Evolutionary conservation across 2,329 filamentous ascomycete genomes (phyloP).

Genomic region (Beauveria brongniartii): DNA sequence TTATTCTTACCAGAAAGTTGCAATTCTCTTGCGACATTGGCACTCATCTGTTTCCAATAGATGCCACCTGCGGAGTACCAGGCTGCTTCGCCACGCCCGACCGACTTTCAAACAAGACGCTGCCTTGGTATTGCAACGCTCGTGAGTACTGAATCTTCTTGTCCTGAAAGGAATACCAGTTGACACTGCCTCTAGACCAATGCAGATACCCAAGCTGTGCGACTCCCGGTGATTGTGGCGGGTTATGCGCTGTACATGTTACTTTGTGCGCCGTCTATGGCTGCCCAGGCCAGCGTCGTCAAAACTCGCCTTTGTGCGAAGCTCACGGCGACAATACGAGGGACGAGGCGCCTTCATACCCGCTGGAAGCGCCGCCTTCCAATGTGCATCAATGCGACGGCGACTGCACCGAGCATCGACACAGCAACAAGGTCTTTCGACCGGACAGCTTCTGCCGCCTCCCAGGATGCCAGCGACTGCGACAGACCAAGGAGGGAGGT

Average conservation of each 20-base stretch:
- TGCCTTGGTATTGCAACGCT: constrained; percentile 1
- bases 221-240: neutral
- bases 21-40: neutral
- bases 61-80: neutral
- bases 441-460: neutral
- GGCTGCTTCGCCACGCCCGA: neutral
- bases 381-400: neutral
- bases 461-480: neutral
- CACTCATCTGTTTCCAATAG: neutral
- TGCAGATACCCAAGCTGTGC: neutral
- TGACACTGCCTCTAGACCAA: neutral
- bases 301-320: neutral
- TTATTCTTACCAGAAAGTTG: too few relatives aligned
- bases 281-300: neutral
- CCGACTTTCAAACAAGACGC: neutral
- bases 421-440: neutral
- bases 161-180: neutral
- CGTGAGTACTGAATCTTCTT: neutral
- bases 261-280: neutral
- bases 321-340: neutral
- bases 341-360: neutral
- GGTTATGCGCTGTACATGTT: neutral
- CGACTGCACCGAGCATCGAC: constrained; percentile 3
- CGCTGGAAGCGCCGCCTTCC: neutral
- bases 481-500: neutral